Base-by-base conservation (phyloP, 2,329 filamentous ascomycete species). In the Amauroascus verrucosus region DNA sequence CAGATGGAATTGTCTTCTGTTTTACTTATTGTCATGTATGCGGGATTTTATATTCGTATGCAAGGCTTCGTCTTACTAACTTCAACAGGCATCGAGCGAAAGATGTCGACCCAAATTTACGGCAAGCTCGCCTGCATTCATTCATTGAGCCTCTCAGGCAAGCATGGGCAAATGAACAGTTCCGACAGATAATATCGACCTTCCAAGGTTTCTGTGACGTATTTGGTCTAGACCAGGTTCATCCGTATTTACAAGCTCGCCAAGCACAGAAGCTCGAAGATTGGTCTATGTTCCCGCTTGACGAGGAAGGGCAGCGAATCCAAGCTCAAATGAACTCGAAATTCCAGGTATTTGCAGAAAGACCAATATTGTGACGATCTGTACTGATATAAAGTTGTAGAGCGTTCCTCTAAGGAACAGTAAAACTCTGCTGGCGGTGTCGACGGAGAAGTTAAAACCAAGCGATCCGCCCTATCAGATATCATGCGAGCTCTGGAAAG, bases 341-440 rank as follows among this genome's bases (percentile, higher is more conserved):
- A 56, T 81, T 88, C 48, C 82, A 85, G 68, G 81, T 81, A 68
- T 24, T 57, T 71, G 61, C 8, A 13, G 18, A 3, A 9, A 44
- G 6, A 30, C 20, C 6, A 38, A 22, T 33, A 6, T 35, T 2
- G 9, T 41, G 13, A 18, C 4, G 41, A 1, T 6, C 11, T 53
- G 9, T 1, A 16, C 51, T 54, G 37, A 56, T n/a, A 9, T 18
- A 8, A 35, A 47, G 24, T 48, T 32, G 53, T 41, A 85, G 77
- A 76, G 78, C 55, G 72, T 97, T 13, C 93, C 93, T 3, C 72
- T 98, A 40, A 82, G 91, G 54, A 80, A 86, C 6, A 96, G 91
- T 1, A 96, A 96, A 65, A 88, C 88, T 0, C 86, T 97, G 64
- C 73, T 98, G n/a, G 86, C 85, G 1, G 91, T 90, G 47, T 94